Conservation (phyloP, 148 eudicot genomes). For the Bassia scoparia region DNA sequence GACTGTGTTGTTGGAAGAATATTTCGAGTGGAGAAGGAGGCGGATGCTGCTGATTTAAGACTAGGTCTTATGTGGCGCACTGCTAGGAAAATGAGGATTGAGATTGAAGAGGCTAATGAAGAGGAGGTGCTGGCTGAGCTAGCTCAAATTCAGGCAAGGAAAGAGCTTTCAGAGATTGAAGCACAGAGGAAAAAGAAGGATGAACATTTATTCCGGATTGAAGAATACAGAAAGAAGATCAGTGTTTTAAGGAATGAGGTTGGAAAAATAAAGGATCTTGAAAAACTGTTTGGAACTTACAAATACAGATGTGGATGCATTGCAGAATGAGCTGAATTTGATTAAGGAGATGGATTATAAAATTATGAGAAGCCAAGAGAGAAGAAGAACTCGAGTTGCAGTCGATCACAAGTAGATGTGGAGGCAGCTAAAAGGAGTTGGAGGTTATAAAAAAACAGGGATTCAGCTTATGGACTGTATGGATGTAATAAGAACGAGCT, state of each 20-base stretch:
- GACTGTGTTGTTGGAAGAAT: conserved; percentile 51
- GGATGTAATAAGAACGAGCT: conserved; percentile 64
- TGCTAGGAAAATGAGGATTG: conserved; percentile 41
- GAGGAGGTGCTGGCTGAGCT: conserved; percentile 81
- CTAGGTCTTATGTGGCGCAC: conserved; percentile 25
- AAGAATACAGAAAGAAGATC: conserved; percentile 44
- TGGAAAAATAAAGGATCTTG: conserved; percentile 37
- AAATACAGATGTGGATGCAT: conserved; percentile 40
- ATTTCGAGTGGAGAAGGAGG: conserved; percentile 52
- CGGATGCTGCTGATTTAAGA: conserved; percentile 36
- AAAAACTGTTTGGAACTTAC: conserved; percentile 44
- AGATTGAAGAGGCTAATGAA: conserved; percentile 72
- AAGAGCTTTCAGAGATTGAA: conserved; percentile 63
- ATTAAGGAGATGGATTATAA: conserved; percentile 47
- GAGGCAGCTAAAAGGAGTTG: conserved; percentile 55
- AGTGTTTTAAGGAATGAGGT: conserved; percentile 38
- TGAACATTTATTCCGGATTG: conserved; percentile 33
- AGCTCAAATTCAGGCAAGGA: conserved; percentile 74
- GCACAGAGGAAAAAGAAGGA: conserved; percentile 45
- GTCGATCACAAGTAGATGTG: conserved; percentile 37
- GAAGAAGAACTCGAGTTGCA: conserved; percentile 22
- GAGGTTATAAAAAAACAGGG: conserved; percentile 41
- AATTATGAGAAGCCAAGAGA: conserved; percentile 14
- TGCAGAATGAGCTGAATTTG: conserved; percentile 50
- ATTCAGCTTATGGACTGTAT: conserved; percentile 68